Conservation (phyloP, 768 basidiomycete species). For the Boletus speciosus region DNA sequence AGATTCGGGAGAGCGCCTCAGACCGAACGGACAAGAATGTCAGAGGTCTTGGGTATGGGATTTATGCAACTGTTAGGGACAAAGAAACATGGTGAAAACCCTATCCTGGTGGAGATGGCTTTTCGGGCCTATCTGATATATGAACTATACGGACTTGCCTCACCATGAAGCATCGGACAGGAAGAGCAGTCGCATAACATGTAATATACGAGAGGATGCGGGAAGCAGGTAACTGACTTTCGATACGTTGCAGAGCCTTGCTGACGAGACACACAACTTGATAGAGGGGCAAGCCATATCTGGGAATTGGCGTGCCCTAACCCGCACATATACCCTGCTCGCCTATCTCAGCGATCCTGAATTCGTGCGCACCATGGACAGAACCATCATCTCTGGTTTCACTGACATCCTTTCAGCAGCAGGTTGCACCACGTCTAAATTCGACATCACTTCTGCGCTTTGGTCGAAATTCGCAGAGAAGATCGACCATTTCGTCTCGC, state of each 20-base stretch:
- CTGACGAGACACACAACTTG: neutral
- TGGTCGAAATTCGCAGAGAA: conserved; percentile 39
- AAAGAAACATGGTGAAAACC: conserved; percentile 24
- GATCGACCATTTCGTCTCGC: conserved; percentile 39
- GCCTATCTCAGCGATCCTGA: conserved; percentile 15
- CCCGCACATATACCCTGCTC: conserved; percentile 17
- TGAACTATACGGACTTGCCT: conserved; percentile 18
- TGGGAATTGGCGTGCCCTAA: conserved; percentile 42
- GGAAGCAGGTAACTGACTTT: conserved; percentile 30
- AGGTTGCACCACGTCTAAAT: conserved; percentile 16
- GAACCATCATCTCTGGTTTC: conserved; percentile 17
- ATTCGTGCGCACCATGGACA: conserved; percentile 3
- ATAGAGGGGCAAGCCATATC: conserved; percentile 42
- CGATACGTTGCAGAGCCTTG: neutral
- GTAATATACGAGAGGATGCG: conserved; percentile 33
- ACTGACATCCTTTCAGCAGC: conserved; percentile 27
- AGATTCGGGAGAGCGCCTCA: conserved; percentile 13
- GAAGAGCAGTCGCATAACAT: conserved; percentile 16
- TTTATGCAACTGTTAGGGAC: conserved; percentile 19
- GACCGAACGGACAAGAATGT: conserved; percentile 11
- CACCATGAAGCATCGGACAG: conserved; percentile 20
- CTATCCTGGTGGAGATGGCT: conserved; percentile 32
- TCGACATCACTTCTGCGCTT: conserved; percentile 37
- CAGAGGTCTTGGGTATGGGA: conserved; percentile 9
- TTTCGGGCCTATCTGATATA: conserved; percentile 27